Conservation (phyloP, 805 yeast species). For the Lipomyces spencermartinsiae region DNA sequence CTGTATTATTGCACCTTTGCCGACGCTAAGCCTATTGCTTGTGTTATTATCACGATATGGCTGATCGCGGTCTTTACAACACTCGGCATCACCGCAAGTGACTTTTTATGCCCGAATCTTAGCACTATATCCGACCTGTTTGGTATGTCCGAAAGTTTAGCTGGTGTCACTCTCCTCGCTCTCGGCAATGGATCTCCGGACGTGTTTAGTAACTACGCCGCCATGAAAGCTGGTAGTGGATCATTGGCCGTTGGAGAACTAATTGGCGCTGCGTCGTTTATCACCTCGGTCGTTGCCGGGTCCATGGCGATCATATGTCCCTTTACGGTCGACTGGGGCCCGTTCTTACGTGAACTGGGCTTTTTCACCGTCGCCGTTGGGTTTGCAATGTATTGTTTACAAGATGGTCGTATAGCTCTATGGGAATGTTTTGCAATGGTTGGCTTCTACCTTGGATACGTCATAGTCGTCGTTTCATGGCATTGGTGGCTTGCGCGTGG, state of each 20-base stretch:
- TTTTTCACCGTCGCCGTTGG: constrained; percentile 61
- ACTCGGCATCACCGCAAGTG: constrained; percentile 82
- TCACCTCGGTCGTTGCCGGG: constrained; percentile 81
- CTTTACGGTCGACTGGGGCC: constrained; percentile 54
- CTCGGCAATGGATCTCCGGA: constrained; percentile 95
- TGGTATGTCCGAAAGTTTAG: constrained; percentile 70
- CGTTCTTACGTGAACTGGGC: constrained; percentile 65
- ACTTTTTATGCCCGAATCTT: constrained; percentile 79
- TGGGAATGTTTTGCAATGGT: constrained; percentile 66
- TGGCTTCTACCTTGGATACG: constrained; percentile 62
- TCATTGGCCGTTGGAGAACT: constrained; percentile 87
- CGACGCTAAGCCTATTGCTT: constrained; percentile 22
- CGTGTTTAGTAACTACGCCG: constrained; percentile 80
- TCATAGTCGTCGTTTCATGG: constrained; percentile 55
- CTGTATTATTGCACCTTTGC: constrained; percentile 38
- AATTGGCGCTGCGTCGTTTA: constrained; percentile 87
- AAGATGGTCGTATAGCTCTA: constrained; percentile 61
- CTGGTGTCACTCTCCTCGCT: constrained; percentile 84
- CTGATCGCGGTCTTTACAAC: constrained; percentile 59
- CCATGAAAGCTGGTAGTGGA: constrained; percentile 73
- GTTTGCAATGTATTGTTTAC: constrained; percentile 51
- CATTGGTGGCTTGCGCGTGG: constrained; percentile 46
- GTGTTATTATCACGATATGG: constrained; percentile 40
- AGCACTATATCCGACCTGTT: constrained; percentile 66
- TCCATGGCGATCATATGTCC: constrained; percentile 74